Evolutionary conservation across 495 filamentous ascomycete species (phyloP).

Genomic region (Letharia columbiana): DNA sequence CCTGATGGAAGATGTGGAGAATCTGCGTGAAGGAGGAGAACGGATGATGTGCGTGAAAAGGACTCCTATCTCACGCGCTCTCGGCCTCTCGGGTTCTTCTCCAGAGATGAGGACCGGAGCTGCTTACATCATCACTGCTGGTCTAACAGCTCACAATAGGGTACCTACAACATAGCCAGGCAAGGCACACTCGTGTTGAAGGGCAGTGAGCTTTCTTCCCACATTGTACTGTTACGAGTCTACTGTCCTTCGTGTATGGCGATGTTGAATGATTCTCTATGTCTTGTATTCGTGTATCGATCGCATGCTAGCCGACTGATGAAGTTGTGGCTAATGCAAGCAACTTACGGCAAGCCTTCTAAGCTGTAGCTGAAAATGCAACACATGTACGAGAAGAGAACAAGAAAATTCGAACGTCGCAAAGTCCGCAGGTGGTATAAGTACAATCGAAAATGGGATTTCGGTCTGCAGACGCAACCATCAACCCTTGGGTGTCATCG

Average conservation of each 20-base stretch:
- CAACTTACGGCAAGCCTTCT: slow-evolving; percentile 8
- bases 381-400: slow-evolving; percentile 7
- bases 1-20: neutral
- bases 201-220: too few species aligned
- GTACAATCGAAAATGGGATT: neutral
- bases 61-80: neutral
- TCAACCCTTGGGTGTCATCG: slow-evolving; percentile 16
- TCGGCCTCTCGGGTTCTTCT: neutral
- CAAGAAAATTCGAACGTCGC: neutral
- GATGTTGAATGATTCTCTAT: neutral
- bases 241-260: neutral
- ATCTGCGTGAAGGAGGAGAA: neutral
- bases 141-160: too few species aligned
- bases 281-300: neutral
- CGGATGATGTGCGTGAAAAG: neutral
- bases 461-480: neutral
- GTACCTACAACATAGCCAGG: too few species aligned
- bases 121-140: slow-evolving; percentile 1
- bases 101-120: neutral
- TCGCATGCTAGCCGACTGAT: neutral
- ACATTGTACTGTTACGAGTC: too few species aligned
- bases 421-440: neutral
- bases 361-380: slow-evolving; percentile 10
- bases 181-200: too few species aligned
- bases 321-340: neutral